Conservation (phyloP, 2,329 filamentous ascomycete genomes). For the Botrytis squamosa region DNA sequence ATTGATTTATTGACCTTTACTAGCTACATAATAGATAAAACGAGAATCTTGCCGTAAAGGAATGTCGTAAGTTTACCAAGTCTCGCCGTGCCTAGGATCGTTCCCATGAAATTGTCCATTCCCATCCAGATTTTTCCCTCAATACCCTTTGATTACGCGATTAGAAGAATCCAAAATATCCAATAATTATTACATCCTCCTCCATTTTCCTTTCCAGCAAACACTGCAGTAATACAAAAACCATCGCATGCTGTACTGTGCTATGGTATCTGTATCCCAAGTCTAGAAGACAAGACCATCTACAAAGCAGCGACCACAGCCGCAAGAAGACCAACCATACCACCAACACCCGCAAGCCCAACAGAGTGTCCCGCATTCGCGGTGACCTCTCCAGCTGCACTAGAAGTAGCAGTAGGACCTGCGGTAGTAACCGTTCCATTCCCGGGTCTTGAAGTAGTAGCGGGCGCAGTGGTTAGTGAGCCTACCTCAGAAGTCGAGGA, state of each 20-base stretch:
- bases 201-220: background rate
- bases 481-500: background rate
- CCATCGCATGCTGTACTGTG: background rate
- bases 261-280: background rate
- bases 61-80: conserved; percentile 5
- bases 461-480: background rate
- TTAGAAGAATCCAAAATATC: background rate
- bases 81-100: background rate
- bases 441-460: background rate
- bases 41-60: background rate
- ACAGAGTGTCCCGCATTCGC: conserved; percentile 4
- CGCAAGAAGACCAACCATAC: conserved; percentile 4
- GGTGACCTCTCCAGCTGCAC: background rate
- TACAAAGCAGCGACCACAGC: conserved; percentile 7
- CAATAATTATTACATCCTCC: conserved; percentile 4
- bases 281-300: background rate
- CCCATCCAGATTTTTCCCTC: background rate
- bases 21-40: background rate
- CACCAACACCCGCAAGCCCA: conserved; percentile 5
- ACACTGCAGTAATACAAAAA: background rate
- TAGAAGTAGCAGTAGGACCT: background rate
- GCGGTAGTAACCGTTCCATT: background rate
- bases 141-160: background rate
- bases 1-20: background rate
- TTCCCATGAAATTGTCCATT: background rate